phyloP scores from a whole-genome alignment of 352 stramenopile genomes.

The Phytopythium montanum region DNA sequence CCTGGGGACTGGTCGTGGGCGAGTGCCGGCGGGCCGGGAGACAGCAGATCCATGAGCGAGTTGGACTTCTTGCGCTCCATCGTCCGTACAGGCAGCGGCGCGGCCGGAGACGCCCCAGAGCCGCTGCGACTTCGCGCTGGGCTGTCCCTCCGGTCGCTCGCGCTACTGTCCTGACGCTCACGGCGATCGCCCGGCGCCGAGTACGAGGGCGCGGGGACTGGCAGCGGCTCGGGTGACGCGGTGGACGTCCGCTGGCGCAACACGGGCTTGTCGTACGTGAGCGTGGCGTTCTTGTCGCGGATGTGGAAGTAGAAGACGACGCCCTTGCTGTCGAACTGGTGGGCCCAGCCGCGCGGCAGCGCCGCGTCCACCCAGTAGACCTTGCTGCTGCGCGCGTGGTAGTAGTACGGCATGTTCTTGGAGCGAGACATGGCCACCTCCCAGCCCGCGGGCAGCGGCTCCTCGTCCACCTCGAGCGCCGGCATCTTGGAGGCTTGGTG shows the following conservation, averaged over 20 bases:
- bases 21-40: slow-evolving; percentile 42
- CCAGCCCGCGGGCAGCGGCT: slow-evolving; percentile 65
- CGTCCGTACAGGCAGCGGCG: not conserved
- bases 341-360: slow-evolving; percentile 72
- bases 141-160: not conserved
- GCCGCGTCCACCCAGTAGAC: slow-evolving; percentile 85
- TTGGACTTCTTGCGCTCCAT: slow-evolving; percentile 68
- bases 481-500: no score
- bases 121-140: slow-evolving; percentile 7
- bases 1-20: slow-evolving; percentile 29
- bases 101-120: slow-evolving; percentile 5
- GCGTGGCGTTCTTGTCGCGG: slow-evolving; percentile 56
- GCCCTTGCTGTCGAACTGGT: slow-evolving; percentile 69
- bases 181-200: slow-evolving; percentile 8
- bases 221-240: slow-evolving; percentile 33
- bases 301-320: slow-evolving; percentile 76
- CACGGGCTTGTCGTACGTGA: slow-evolving; percentile 74
- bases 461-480: slow-evolving; percentile 52
- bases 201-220: slow-evolving; percentile 45
- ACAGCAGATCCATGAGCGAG: slow-evolving; percentile 73
- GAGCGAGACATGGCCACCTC: slow-evolving; percentile 75
- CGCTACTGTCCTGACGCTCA: not conserved
- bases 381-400: slow-evolving; percentile 69
- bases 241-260: no score
- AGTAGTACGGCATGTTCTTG: slow-evolving; percentile 87